Conservation (phyloP, 169 alveolate genomes). For the Eimeria zaria region DNA sequence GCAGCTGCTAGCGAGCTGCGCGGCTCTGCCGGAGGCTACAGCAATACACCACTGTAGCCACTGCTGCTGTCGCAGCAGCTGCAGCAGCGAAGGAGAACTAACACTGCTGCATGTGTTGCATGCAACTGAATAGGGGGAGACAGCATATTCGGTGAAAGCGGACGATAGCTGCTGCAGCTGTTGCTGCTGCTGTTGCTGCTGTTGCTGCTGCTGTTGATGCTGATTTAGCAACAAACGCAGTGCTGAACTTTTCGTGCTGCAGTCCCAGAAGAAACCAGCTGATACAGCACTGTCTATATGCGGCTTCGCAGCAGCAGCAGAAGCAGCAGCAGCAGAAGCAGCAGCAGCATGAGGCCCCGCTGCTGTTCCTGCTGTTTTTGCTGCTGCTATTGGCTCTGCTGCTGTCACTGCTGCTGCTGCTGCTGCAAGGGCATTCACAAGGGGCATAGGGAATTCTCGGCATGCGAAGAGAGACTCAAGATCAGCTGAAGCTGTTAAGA, state of each 20-base stretch:
- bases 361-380: conserved; percentile 9
- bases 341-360: background rate
- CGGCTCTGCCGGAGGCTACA: conserved; percentile 57
- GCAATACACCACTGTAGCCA: conserved; percentile 75
- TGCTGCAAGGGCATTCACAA: conserved; percentile 51
- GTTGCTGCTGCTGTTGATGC: conserved; percentile 14
- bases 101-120: background rate
- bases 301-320: conserved; percentile 9
- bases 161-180: conserved; percentile 13
- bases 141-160: background rate
- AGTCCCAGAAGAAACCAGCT: conserved; percentile 31
- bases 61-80: conserved; percentile 67
- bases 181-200: conserved; percentile 45
- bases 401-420: conserved; percentile 4
- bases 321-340: background rate
- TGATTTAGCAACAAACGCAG: conserved; percentile 23
- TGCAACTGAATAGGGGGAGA: background rate
- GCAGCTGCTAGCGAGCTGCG: conserved; percentile 58
- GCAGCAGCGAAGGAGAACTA: conserved; percentile 1
- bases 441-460: conserved; percentile 12
- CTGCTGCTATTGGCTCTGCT: background rate
- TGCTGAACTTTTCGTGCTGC: conserved; percentile 15
- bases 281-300: background rate
- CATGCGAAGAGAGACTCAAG: background rate
- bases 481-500: conserved; percentile 7